A percentile compares a stretch with the other conserved stretches of the same genome.
phyloP scores from a whole-genome alignment of 306 rosid genomes.

The Neltuma alba region DNA sequence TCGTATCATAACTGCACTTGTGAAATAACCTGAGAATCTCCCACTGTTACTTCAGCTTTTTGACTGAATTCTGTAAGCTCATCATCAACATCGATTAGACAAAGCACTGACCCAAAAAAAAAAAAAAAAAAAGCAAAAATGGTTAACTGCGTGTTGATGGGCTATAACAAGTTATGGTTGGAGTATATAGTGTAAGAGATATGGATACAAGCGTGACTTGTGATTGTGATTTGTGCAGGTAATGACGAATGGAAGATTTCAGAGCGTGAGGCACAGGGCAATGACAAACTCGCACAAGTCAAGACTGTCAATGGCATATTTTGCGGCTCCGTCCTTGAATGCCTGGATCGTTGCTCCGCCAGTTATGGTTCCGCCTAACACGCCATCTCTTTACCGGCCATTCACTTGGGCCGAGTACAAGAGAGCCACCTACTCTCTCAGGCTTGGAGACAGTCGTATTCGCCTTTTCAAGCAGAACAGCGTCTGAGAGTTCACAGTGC shows the following conservation, averaged over 20 bases:
- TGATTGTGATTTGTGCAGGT: constrained; percentile 37
- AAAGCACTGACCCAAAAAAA: not conserved
- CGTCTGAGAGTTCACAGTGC: not conserved
- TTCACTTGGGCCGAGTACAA: constrained; percentile 88
- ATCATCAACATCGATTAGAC: not conserved
- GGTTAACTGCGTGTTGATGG: too few species aligned
- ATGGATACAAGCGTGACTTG: too few species aligned
- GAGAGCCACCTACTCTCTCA: constrained; percentile 58
- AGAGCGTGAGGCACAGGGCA: constrained; percentile 78
- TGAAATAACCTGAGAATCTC: not conserved
- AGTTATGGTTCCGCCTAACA: constrained; percentile 48
- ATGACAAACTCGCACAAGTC: constrained; percentile 49
- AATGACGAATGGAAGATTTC: constrained; percentile 83
- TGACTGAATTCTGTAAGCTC: too few species aligned
- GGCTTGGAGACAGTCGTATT: constrained; percentile 68
- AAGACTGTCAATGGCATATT: constrained; percentile 70
- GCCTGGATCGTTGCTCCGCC: constrained; percentile 53
- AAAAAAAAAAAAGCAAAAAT: too few species aligned
- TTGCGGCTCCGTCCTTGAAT: constrained; percentile 66
- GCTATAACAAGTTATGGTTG: too few species aligned
- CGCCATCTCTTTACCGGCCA: constrained; percentile 53
- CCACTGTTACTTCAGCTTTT: not conserved
- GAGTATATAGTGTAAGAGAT: too few species aligned
- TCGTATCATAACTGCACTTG: too few species aligned
- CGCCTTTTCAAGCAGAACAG: constrained; percentile 49